phyloP scores from a whole-genome alignment of 2,329 filamentous ascomycete species.

The Phaeosphaeriaceae sp. region DNA sequence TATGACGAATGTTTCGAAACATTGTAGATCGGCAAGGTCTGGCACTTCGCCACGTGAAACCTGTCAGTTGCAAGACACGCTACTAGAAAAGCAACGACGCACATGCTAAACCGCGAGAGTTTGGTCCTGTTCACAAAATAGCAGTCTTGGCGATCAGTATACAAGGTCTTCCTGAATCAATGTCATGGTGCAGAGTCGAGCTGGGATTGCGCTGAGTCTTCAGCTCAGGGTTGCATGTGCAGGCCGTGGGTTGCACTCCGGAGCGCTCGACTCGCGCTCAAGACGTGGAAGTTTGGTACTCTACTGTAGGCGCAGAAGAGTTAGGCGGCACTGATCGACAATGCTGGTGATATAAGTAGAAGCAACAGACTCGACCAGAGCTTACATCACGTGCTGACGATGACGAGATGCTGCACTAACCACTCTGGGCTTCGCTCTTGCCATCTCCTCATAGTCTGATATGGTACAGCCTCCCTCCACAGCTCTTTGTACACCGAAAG shows the following conservation, averaged over 20 bases:
- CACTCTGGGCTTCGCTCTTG: background rate
- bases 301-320: background rate
- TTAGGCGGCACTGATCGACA: background rate
- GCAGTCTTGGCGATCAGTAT: background rate
- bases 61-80: background rate
- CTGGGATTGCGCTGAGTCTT: background rate
- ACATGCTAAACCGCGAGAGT: background rate
- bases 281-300: background rate
- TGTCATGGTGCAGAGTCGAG: background rate
- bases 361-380: background rate
- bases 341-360: background rate
- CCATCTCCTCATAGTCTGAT: no score
- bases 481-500: no score
- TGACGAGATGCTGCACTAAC: background rate
- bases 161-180: background rate
- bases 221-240: background rate
- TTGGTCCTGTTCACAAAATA: background rate
- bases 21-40: background rate
- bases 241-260: background rate
- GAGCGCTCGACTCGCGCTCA: no score
- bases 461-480: background rate
- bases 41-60: background rate
- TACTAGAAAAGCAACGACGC: background rate
- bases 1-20: conserved; percentile 14
- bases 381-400: background rate